phyloP scores from a whole-genome alignment of 208 protist genomes.

The Wallacemonas sp. region DNA sequence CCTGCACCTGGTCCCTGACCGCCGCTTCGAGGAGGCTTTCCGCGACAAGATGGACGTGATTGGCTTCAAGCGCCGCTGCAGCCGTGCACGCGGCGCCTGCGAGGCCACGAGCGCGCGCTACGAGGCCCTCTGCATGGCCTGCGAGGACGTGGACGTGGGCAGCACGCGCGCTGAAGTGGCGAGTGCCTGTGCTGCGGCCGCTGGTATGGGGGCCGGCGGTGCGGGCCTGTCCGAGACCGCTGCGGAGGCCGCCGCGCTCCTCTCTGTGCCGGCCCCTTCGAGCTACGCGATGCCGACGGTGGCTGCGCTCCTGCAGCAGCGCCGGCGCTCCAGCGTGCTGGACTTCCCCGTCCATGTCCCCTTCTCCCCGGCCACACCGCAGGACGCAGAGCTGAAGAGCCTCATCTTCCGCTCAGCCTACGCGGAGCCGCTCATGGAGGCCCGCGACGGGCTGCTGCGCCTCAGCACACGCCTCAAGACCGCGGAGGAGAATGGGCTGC shows the following conservation, averaged over 20 bases:
- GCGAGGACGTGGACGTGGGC: slow-evolving; percentile 31
- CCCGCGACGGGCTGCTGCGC: slow-evolving; percentile 44
- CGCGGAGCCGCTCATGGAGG: slow-evolving; percentile 38
- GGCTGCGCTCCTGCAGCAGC: slow-evolving; percentile 20
- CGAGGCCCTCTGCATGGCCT: slow-evolving; percentile 46
- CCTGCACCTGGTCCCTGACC: slow-evolving; percentile 56
- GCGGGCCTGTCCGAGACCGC: background rate
- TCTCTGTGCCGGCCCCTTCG: background rate
- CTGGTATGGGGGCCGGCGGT: background rate
- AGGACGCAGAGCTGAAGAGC: slow-evolving; percentile 45
- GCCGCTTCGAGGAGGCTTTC: slow-evolving; percentile 78
- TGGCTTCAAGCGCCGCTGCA: slow-evolving; percentile 31
- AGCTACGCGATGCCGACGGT: slow-evolving; percentile 16
- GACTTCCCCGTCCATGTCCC: slow-evolving; percentile 42
- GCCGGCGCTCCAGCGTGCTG: slow-evolving; percentile 7
- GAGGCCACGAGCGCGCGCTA: slow-evolving; percentile 33
- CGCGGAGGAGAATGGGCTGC: slow-evolving; percentile 38
- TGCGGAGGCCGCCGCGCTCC: background rate
- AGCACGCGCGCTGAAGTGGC: background rate
- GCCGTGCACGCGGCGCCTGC: slow-evolving; percentile 23
- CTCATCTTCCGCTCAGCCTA: slow-evolving; percentile 46
- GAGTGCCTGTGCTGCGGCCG: background rate
- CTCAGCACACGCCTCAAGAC: slow-evolving; percentile 57
- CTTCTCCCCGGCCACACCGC: slow-evolving; percentile 45
- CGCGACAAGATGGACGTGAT: slow-evolving; percentile 74